phyloP scores from a whole-genome alignment of 192 early-diverging fungal genomes.

The Haplosporangium gracile region DNA sequence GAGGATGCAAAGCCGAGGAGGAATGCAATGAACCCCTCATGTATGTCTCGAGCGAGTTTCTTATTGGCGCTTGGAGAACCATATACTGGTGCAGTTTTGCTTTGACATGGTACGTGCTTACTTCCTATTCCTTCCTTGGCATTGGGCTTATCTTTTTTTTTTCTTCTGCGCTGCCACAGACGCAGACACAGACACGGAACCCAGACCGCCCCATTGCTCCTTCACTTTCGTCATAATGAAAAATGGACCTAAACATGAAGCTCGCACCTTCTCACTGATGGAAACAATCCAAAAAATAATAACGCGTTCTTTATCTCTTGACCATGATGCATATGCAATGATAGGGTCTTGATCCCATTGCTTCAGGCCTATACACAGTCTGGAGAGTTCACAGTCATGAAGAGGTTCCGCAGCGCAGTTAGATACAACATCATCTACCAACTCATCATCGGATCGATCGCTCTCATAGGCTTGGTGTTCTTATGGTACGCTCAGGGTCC shows the following conservation, averaged over 20 bases:
- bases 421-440: conserved; percentile 90
- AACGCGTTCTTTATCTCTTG: not conserved
- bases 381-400: conserved; percentile 83
- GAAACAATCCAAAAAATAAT: not conserved
- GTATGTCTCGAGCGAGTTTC: conserved; percentile 78
- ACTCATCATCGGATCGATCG: conserved; percentile 75
- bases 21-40: conserved; percentile 81
- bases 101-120: conserved; percentile 79
- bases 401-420: conserved; percentile 77
- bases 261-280: not conserved
- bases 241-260: not conserved
- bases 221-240: not conserved
- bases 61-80: conserved; percentile 82
- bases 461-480: conserved; percentile 81
- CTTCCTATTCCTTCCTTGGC: not conserved
- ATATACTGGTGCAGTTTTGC: conserved; percentile 94
- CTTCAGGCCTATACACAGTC: conserved; percentile 89
- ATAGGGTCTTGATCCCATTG: conserved; percentile 82
- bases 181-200: too few species aligned
- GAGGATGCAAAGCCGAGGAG: conserved; percentile 68
- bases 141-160: not conserved
- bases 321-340: not conserved
- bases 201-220: not conserved
- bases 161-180: too few species aligned
- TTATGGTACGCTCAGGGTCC: conserved; percentile 66